Base-by-base conservation (phyloP, 2,329 filamentous ascomycete species). In the Epichloe bromicola region DNA sequence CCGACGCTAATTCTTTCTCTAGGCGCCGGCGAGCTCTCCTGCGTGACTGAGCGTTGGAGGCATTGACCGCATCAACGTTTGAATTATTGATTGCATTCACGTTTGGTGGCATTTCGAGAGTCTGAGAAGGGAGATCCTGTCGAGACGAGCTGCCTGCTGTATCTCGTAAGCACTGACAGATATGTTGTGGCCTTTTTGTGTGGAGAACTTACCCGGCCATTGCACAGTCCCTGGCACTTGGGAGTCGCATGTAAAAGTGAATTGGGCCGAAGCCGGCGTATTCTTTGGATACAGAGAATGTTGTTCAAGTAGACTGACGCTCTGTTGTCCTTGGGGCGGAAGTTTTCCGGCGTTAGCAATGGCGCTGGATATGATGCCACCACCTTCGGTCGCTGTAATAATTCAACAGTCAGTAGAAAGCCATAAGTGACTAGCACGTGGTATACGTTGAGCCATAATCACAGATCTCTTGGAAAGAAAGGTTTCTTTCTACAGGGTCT, bases 241-340 rank as follows among this genome's bases (percentile, higher is more conserved):
- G 1, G 90, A 91, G 61, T 94, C 87, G 67, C 89, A 96, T 12
- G 88, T 95, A 63, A 98, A 98, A 10, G 93, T 98, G 65, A 98
- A 98, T 60, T 96, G 88, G 0, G 86, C 85, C 51, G 89, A 88
- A 5, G 84, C 79, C 4, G 86, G 81, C 37, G 77, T 81, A 4
- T 78, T 64, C 60, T 79, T 83, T 52, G 74, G 73, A 5, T 74
- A 67, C 17, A 77, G 71, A 8, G 63, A 62, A 65, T 85, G 81
- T 63, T 88, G 85, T 52, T 88, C 83, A 46, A 94, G 70, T 53
- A 90, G 74, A 65, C 85, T 91, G 56, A 84, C 74, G 66, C 88
- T 93, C 62, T 91, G 86, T 63, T 88, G 83, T 14, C 83, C 85
- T 58, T 74, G 76, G 2, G 79, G 74, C 14, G 79, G 76, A 56